Evolutionary conservation across 2,329 filamentous ascomycete species (phyloP).

Genomic region (Epicoccum sorghinum): DNA sequence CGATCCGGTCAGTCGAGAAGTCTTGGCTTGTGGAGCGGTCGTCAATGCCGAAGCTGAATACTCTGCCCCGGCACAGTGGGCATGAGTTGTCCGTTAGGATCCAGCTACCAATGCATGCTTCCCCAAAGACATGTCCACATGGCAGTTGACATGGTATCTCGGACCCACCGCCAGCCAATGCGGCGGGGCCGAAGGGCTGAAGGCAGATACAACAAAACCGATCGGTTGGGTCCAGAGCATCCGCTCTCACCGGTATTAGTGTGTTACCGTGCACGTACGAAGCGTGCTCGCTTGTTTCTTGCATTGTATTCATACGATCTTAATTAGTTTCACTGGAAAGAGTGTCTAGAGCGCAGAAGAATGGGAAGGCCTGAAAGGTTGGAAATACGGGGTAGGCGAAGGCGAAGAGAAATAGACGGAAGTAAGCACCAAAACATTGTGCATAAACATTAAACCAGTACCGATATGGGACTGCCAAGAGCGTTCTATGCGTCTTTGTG

Average conservation of each 20-base stretch:
- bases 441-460: not conserved
- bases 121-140: conserved; percentile 26
- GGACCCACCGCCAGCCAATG: not conserved
- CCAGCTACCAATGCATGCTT: conserved; percentile 21
- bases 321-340: not conserved
- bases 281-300: not conserved
- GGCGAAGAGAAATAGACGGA: conserved; percentile 3
- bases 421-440: conserved; percentile 3
- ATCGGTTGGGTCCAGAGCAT: conserved; percentile 2
- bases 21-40: not conserved
- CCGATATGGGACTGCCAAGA: not conserved
- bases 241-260: conserved; percentile 8
- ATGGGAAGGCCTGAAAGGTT: not conserved
- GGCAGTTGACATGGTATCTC: conserved; percentile 19
- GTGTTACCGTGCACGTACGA: not conserved
- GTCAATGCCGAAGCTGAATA: not conserved
- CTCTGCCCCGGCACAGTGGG: conserved; percentile 20
- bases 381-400: conserved; percentile 1
- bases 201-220: conserved; percentile 23
- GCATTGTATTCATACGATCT: conserved; percentile 1
- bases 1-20: not conserved
- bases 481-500: not conserved
- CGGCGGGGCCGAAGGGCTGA: conserved; percentile 10
- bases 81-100: conserved; percentile 16
- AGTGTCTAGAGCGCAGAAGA: conserved; percentile 7